Evolutionary conservation across 345 rosid genomes (phyloP).

Genomic region (Isatis tinctoria): DNA sequence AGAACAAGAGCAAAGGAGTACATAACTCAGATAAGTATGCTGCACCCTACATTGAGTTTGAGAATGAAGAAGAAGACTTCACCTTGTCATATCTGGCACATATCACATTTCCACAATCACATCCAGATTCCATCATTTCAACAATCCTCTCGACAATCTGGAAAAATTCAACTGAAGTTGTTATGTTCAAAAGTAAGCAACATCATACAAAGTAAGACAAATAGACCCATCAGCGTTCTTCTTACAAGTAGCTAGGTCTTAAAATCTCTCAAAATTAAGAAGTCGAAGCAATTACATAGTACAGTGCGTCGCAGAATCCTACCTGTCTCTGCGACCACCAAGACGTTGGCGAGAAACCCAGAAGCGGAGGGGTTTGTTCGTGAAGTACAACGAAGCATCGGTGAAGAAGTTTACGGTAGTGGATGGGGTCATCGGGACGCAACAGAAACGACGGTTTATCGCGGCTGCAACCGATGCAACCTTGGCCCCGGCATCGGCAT

Average conservation of each 20-base stretch:
- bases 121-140: constrained; percentile 37
- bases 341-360: constrained; percentile 26
- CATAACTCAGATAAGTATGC: not conserved
- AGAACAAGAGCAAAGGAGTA: not conserved
- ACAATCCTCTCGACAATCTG: constrained; percentile 56
- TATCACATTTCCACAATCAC: constrained; percentile 38
- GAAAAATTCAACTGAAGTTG: constrained; percentile 6
- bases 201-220: not conserved
- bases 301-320: not conserved
- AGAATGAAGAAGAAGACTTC: constrained; percentile 1
- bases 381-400: constrained; percentile 49
- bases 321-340: constrained; percentile 64
- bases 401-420: constrained; percentile 52
- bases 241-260: not conserved
- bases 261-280: not conserved
- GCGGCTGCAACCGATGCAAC: constrained; percentile 35
- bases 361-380: constrained; percentile 42
- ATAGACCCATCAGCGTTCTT: not conserved
- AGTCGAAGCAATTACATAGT: not conserved
- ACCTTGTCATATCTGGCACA: constrained; percentile 60
- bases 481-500: constrained; percentile 40
- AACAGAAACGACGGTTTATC: constrained; percentile 41
- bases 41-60: not conserved
- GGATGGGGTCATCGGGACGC: constrained; percentile 47
- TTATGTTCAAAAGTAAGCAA: not conserved